Base-by-base conservation (phyloP, 2,329 filamentous ascomycete genomes). In the Aspergillus bombycis region DNA sequence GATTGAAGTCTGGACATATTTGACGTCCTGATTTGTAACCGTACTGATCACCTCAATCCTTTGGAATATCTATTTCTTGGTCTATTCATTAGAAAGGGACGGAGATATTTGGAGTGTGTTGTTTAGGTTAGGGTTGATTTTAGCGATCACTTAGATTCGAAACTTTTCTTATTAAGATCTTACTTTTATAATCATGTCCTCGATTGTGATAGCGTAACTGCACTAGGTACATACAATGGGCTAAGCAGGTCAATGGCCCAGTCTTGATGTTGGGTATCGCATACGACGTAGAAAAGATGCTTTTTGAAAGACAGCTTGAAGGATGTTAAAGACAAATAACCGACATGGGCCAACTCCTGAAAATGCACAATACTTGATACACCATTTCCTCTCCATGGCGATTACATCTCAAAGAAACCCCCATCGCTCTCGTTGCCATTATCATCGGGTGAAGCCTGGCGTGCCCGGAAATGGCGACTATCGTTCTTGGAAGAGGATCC, bases 351-450 rank as follows among this genome's bases (percentile, higher is more conserved):
- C 61, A 67, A 68, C 67, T 68, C 67, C 67, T 55, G 63, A 60
- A 67, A 68, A 69, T 69, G 67, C 67, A 61, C 52, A 30, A 38
- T 58, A 34, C 32, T 48, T 26, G 41, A 59, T 26, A 36, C 38
- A 45, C 41, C 7, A 36, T 32, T 16, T 48, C 30, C 34, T 48
- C 53, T n/a, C 43, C 55, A 41, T 28, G 45, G 38, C 19, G 23
- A 43, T 30, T 16, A 71, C 61, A 72, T 65, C 61, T 79, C 78
- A 57, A 80, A 80, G 68, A 80, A 80, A 7, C 77, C 78, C n/a
- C 76, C 77, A 60, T 80, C 78, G 59, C 77, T 77, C 14, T 76
- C 74, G 14, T 75, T 71, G 19, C 62, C 69, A 11, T 64, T 59
- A 19, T 67, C 67, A 21, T 66, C 60, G 8, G 64, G 21, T 38